phyloP scores from a whole-genome alignment of 164 flowering plant genomes.

The Umbellularia californica region DNA sequence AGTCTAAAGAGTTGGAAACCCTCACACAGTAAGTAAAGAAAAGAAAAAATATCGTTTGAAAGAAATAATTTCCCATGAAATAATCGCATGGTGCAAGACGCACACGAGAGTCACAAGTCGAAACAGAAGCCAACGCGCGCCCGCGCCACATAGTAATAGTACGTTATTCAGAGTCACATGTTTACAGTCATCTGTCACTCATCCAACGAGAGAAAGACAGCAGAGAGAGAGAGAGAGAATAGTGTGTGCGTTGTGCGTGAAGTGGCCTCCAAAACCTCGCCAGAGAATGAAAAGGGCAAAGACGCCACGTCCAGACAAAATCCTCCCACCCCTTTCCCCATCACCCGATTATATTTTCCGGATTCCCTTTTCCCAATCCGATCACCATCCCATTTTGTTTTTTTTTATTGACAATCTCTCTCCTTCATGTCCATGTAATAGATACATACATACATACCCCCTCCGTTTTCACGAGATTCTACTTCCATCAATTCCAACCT shows the following conservation, averaged over 20 bases:
- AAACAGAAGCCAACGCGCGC: background rate
- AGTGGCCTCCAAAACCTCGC: too few species aligned
- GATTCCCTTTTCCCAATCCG: background rate
- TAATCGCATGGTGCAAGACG: background rate
- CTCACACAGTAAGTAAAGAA: too few species aligned
- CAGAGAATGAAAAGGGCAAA: constrained; percentile 31
- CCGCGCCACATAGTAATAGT: background rate
- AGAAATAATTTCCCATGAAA: too few species aligned
- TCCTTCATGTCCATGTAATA: too few species aligned
- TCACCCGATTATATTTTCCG: background rate
- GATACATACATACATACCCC: background rate
- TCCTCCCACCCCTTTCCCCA: constrained; percentile 19
- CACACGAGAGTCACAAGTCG: background rate
- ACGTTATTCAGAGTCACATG: background rate
- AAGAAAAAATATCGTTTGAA: too few species aligned
- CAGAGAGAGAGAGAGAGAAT: background rate
- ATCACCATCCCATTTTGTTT: background rate
- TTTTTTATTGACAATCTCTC: background rate
- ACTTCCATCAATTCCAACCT: background rate
- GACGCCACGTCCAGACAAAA: constrained; percentile 37
- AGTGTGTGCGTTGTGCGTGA: background rate
- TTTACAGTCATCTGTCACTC: background rate
- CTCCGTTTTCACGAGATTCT: background rate
- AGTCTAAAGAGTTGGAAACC: too few species aligned
- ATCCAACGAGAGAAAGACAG: background rate